Conservation (phyloP, 2,329 filamentous ascomycete genomes). For the Sporothrix euskadiensis region DNA sequence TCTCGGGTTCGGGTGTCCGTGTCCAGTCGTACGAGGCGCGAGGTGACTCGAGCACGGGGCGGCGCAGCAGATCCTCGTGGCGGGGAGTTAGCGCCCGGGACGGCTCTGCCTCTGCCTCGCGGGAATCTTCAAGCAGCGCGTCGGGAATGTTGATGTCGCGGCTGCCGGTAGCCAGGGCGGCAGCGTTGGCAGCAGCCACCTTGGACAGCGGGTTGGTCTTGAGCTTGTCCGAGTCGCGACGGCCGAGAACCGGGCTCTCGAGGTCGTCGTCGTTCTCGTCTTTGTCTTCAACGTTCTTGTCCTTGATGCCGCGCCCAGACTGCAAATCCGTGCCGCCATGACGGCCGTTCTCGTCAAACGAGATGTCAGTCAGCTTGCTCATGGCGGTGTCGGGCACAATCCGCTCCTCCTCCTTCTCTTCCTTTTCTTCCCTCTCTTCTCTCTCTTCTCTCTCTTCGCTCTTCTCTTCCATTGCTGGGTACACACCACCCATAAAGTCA, state of each 20-base stretch:
- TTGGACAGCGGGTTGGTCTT: constrained; percentile 28
- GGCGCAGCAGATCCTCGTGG: constrained; percentile 22
- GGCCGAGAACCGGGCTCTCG: constrained; percentile 38
- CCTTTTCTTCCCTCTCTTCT: background rate
- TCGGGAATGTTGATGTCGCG: constrained; percentile 24
- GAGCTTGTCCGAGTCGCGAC: constrained; percentile 38
- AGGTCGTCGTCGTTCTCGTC: constrained; percentile 31
- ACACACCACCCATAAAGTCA: background rate
- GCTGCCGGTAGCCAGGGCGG: background rate
- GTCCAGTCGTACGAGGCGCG: constrained; percentile 18
- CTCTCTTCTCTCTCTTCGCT: background rate
- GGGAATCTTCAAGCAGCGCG: constrained; percentile 17
- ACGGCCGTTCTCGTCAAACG: constrained; percentile 32
- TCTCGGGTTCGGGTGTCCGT: constrained; percentile 28
- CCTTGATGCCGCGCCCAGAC: constrained; percentile 1
- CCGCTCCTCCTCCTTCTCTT: constrained; percentile 26
- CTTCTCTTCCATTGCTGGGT: background rate
- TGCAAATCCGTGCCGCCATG: constrained; percentile 31
- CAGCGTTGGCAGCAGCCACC: constrained; percentile 26
- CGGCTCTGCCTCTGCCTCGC: background rate
- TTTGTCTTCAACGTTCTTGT: constrained; percentile 28
- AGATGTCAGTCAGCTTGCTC: constrained; percentile 32
- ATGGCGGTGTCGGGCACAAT: constrained; percentile 28
- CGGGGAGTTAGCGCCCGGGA: constrained; percentile 16
- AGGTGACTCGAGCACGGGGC: constrained; percentile 31